phyloP scores from a whole-genome alignment of 75 land plant genomes.

The Larix kaempferi region DNA sequence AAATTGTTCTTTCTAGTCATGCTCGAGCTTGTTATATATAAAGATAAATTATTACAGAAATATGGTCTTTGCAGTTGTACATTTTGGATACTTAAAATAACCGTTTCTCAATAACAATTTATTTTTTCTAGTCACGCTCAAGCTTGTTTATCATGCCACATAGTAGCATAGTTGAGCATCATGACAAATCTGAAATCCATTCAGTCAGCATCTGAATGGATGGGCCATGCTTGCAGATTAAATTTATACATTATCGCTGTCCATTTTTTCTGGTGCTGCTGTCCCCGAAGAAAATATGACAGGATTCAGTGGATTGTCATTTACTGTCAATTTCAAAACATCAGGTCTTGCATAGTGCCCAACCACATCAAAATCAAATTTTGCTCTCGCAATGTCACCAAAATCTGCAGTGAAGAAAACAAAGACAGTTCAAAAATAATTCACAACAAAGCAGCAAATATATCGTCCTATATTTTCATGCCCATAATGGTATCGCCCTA shows the following conservation, averaged over 20 bases:
- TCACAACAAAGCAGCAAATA: background rate
- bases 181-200: no score
- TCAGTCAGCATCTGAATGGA: no score
- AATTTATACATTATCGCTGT: background rate
- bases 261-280: background rate
- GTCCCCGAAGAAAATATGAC: constrained; percentile 55
- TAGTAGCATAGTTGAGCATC: no score
- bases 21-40: no score
- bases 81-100: background rate
- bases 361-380: constrained; percentile 96
- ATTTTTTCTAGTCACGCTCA: background rate
- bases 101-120: background rate
- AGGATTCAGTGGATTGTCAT: constrained; percentile 55
- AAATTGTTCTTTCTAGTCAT: background rate
- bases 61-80: background rate
- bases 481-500: background rate
- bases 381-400: constrained; percentile 81
- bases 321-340: constrained; percentile 67
- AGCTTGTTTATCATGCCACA: no score
- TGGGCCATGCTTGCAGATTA: background rate
- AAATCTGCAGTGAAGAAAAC: constrained; percentile 54
- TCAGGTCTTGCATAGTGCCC: constrained; percentile 93
- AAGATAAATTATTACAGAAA: background rate
- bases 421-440: background rate
- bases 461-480: background rate